Base-by-base conservation (phyloP, 2,329 filamentous ascomycete species). In the Pseudogymnoascus sp. region DNA sequence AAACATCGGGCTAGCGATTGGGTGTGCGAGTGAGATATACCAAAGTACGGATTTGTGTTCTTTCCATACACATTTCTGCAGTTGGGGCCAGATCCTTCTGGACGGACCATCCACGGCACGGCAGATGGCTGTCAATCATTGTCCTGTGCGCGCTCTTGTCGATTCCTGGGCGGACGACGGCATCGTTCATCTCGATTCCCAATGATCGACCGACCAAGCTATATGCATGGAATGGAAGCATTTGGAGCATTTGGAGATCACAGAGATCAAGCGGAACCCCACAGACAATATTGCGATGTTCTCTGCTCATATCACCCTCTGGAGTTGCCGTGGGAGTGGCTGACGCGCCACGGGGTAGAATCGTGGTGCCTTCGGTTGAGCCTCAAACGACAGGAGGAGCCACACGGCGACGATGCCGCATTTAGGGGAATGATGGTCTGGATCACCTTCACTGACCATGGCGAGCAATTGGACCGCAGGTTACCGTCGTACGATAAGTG, bases 191-290 rank as follows among this genome's bases (percentile, higher is more conserved):
- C 45, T 30, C 28, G 28, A 19, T 55, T 33, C n/a, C 9, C 25
- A 55, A 30, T 55, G 45, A 55, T 55, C 45, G 45, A 12, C 45
- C n/a, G 2, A 30, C 25, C 25, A 55, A 55, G 45, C 45, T 55
- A 55, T 55, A 55, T 55, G 25, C 45, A 55, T 55, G 28, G 45
- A 55, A 33, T 55, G 45, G 45, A 55, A 55, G 45, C 45, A 55
- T 55, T 55, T 55, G 33, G 9, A 55, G 45, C 45, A 55, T 55
- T 55, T 55, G 33, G 9, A 55, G 45, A 33, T 33, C 25, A 28
- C 19, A 19, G 4, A 55, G 16, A 55, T 12, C n/a, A 55, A 55
- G 25, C 45, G n/a, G 45, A 55, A 33, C n/a, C 25, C 45, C 45
- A 19, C 25, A 30, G n/a, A 55, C n/a, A 16, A 55, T 33, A 33